Conservation (phyloP, 2,329 filamentous ascomycete genomes). For the Hypoxylon sp. region DNA sequence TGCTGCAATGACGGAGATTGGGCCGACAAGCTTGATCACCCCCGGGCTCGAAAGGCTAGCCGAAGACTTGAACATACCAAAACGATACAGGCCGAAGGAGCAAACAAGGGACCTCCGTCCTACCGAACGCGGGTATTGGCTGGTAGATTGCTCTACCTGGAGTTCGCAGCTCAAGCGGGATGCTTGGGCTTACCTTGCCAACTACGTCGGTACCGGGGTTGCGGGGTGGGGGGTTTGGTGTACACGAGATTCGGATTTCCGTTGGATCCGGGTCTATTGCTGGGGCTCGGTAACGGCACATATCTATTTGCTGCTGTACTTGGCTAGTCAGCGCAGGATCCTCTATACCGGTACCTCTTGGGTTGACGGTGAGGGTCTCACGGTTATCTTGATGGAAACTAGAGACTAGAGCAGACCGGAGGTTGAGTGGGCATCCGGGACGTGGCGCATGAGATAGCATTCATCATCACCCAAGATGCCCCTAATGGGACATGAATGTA, state of each 20-base stretch:
- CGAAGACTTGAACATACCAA: conserved; percentile 62
- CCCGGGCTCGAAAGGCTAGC: conserved; percentile 65
- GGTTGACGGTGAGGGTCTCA: conserved; percentile 72
- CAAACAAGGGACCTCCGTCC: conserved; percentile 63
- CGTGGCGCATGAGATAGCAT: conserved; percentile 12
- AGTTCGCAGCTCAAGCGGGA: conserved; percentile 58
- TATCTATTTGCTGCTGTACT: conserved; percentile 79
- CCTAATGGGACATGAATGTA: background rate
- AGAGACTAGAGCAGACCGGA: conserved; percentile 30
- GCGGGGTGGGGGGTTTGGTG: conserved; percentile 78
- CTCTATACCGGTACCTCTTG: conserved; percentile 70
- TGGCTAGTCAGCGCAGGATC: conserved; percentile 75
- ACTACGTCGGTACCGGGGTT: conserved; percentile 68
- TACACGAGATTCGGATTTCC: conserved; percentile 58
- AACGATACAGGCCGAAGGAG: conserved; percentile 65
- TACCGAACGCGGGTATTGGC: conserved; percentile 85
- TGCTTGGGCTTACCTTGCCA: conserved; percentile 72
- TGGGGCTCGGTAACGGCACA: conserved; percentile 82
- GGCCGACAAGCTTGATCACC: conserved; percentile 67
- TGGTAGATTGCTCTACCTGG: conserved; percentile 71
- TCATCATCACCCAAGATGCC: conserved; percentile 7
- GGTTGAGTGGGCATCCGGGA: conserved; percentile 9
- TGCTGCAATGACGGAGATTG: conserved; percentile 59
- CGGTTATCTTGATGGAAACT: conserved; percentile 60
- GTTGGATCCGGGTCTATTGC: conserved; percentile 75